A percentile compares a stretch with the other conserved stretches of the same genome.
phyloP scores from a whole-genome alignment of 306 rosid species.

The Vigna unguiculata region DNA sequence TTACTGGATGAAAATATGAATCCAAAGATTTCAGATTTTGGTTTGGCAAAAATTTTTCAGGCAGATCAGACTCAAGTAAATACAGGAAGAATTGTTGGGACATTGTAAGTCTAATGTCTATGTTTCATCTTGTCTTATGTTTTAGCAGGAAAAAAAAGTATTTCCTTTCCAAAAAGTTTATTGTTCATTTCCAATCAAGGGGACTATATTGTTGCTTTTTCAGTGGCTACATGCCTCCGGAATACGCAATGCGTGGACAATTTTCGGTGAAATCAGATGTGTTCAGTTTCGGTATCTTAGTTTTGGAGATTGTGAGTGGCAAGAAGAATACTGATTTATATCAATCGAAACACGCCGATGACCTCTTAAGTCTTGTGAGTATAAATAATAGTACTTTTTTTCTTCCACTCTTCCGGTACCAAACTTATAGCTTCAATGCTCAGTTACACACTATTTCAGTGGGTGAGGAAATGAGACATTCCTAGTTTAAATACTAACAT shows the following conservation, averaged over 20 bases:
- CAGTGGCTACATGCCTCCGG: slow-evolving; percentile 62
- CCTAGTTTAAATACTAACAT: not conserved
- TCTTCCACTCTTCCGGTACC: not conserved
- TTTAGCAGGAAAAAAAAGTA: not conserved
- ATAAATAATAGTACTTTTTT: not conserved
- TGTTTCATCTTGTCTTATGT: not conserved
- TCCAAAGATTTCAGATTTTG: slow-evolving; percentile 78
- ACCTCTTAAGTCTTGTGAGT: slow-evolving; percentile 63
- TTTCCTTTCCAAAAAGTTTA: not conserved
- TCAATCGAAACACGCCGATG: slow-evolving; percentile 37
- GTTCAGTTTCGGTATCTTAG: slow-evolving; percentile 55
- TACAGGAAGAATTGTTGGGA: slow-evolving; percentile 65
- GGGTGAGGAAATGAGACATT: not conserved
- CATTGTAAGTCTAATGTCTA: slow-evolving; percentile 57
- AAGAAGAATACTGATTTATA: slow-evolving; percentile 48
- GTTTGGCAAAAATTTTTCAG: slow-evolving; percentile 63
- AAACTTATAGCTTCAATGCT: not conserved
- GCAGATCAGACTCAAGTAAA: slow-evolving; percentile 57
- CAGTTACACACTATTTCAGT: not conserved
- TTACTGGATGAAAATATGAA: slow-evolving; percentile 62
- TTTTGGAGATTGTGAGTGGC: slow-evolving; percentile 60
- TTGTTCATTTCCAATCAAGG: not conserved
- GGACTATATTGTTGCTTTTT: slow-evolving; percentile 16
- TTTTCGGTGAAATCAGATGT: slow-evolving; percentile 56
- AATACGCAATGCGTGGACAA: slow-evolving; percentile 59